Percentiles rank a stretch among this genome's conserved stretches.
These are phyloP conservation scores for Phytopythium mirpurense DNA, from an alignment of 352 stramenopile species.

Conservation along the genomic window DNA sequence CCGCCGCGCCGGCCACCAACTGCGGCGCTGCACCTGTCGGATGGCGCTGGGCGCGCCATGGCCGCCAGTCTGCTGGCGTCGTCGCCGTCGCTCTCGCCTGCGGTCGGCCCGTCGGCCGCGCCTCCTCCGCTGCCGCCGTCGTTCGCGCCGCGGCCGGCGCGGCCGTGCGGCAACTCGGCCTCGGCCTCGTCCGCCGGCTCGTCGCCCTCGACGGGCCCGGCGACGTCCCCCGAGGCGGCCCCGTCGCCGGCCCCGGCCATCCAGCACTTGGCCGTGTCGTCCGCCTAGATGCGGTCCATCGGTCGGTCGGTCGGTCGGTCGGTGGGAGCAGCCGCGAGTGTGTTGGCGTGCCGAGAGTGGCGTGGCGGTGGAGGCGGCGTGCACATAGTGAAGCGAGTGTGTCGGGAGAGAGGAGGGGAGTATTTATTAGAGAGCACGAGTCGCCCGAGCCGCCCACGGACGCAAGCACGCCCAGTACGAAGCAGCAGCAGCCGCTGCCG, in stretches of 20 bases:
- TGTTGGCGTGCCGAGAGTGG: background rate
- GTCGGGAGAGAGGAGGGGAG: conserved; percentile 7
- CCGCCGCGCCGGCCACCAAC: conserved; percentile 9
- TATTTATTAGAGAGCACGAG: conserved; percentile 40
- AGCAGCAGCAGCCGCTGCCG: no score
- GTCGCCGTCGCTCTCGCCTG: conserved; percentile 18
- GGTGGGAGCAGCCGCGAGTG: background rate
- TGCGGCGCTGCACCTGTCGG: conserved; percentile 13
- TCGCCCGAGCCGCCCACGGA: background rate
- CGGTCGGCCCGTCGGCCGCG: conserved; percentile 8
- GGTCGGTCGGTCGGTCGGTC: background rate
- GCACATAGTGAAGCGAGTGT: conserved; percentile 8
- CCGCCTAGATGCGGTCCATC: conserved; percentile 26
- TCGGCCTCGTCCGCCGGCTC: conserved; percentile 28
- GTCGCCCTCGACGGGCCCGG: conserved; percentile 34
- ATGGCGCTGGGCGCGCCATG: conserved; percentile 10
- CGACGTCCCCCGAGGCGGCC: background rate
- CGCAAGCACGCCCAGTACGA: no score
- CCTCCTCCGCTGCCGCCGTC: conserved; percentile 12
- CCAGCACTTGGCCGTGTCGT: conserved; percentile 69
- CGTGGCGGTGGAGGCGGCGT: background rate
- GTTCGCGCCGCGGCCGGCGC: conserved; percentile 25
- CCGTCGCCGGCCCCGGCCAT: conserved; percentile 29
- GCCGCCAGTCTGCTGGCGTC: conserved; percentile 7
- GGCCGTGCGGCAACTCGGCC: conserved; percentile 43